Evolutionary conservation across 176 grass and related monocot species (phyloP).

Genomic region (Bolboschoenus planiculmis): DNA sequence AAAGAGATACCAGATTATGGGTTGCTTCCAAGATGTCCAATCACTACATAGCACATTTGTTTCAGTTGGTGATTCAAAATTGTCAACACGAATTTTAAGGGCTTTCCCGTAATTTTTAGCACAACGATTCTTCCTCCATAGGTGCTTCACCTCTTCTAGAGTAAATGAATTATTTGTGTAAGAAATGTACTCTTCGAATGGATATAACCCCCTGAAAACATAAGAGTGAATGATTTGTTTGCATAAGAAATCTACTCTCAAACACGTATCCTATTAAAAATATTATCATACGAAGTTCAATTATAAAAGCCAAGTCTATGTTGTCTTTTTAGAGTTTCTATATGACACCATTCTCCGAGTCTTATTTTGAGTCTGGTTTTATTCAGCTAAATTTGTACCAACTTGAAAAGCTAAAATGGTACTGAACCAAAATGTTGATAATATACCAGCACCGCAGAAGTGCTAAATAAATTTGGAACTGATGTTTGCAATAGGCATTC

Average conservation of each 20-base stretch:
- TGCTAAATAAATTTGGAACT: not conserved
- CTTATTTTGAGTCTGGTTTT: not conserved
- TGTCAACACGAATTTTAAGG: slow-evolving; percentile 65
- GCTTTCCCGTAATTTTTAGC: slow-evolving; percentile 44
- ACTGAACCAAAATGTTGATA: not conserved
- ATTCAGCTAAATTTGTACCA: not conserved
- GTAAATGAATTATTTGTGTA: slow-evolving; percentile 76
- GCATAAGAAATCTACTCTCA: slow-evolving; percentile 64
- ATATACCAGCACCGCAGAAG: not conserved
- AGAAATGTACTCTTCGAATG: slow-evolving; percentile 77
- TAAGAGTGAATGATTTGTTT: slow-evolving; percentile 55
- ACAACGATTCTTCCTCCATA: slow-evolving; percentile 93
- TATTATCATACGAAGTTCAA: not conserved
- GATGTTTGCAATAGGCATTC: not conserved
- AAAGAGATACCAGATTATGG: slow-evolving; percentile 72
- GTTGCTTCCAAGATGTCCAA: slow-evolving; percentile 76
- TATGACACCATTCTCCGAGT: not conserved
- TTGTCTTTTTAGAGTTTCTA: not conserved
- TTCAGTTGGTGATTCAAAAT: slow-evolving; percentile 64
- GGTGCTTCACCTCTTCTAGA: slow-evolving; percentile 72
- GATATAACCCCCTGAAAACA: slow-evolving; percentile 52
- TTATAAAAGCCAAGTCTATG: not conserved
- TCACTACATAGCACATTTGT: slow-evolving; percentile 91
- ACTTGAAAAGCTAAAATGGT: not conserved
- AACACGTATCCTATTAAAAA: too few species aligned